Evolutionary conservation across 768 basidiomycete species (phyloP), one percentile per base, ranked within the genome.

Genomic region (Boletus pseudopeckii): DNA sequence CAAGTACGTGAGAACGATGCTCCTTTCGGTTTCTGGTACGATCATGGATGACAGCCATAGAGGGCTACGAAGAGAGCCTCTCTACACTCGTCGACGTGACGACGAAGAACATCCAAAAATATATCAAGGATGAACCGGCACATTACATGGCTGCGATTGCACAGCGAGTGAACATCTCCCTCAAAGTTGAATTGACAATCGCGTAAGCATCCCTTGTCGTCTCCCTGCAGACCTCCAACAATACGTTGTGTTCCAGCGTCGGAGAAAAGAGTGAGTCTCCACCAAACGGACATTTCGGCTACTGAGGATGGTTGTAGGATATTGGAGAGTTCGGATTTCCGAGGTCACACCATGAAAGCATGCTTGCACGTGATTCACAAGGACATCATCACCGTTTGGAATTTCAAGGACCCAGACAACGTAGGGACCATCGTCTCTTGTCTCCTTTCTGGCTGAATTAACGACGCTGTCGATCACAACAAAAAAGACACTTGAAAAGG

Each of bases 361-460:
- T 55, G 33, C 1, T 24, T 57, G 13, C 20, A 20, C n/a, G 43
- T 45, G 11, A 33, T 57, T 6, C 56, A 57, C 30, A 10, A 39
- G 10, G 56, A 55, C 30, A 49, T 57, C 7, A 13, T 55, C 17
- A 11, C 15, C 6, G 11, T 49, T 18, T 57, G 56, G 56, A 55
- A 57, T 7, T 49, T 57, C 38, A 34, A 41, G 3, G 20, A 57
- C 5, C 48, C 53, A 4, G 20, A 49, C 24, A 13, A 37, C 13
- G 55, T 56, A 45, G 5, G 55, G 17, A 22, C 17, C 15, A 4
- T 13, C 17, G 2, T 39, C 32, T 10, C 10, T 36, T 26, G 20
- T 11, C 41, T 39, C 5, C 4, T 18, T 18, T 18, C 9, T 34
- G 26, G 28, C 17, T 10, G 11, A 39, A 10, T 34, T 40, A n/a